Conservation (phyloP, 805 yeast genomes). For the Monosporozyma yasuniensis region DNA sequence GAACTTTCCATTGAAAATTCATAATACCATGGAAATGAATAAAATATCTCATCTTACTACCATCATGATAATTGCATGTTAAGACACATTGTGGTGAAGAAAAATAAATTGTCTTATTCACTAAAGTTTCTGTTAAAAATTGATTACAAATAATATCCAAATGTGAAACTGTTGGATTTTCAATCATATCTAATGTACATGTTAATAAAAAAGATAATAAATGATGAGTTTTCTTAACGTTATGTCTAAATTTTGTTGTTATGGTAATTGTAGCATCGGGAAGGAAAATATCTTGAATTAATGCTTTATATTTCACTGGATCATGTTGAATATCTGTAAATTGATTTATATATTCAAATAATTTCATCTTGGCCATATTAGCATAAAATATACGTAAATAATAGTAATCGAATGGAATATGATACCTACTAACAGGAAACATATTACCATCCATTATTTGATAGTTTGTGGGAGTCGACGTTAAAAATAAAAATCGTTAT, state of each 20-base stretch:
- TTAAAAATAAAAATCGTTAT: no score
- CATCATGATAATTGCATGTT: conserved; percentile 53
- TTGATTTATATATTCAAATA: neutral
- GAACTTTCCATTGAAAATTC: conserved; percentile 54
- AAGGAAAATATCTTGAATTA: neutral
- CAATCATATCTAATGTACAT: conserved; percentile 30
- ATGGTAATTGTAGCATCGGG: neutral
- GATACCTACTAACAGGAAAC: no score
- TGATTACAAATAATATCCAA: conserved; percentile 41
- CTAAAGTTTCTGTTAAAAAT: conserved; percentile 42
- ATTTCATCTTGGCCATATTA: neutral
- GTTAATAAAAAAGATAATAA: neutral
- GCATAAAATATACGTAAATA: neutral
- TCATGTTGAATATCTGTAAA: neutral
- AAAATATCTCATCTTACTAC: conserved; percentile 53
- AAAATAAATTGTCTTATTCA: conserved; percentile 44
- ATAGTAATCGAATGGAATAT: no score
- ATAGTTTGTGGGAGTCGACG: no score
- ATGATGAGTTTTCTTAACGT: neutral
- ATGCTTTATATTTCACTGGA: neutral
- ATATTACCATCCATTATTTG: no score
- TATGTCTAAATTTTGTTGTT: neutral
- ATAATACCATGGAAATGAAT: conserved; percentile 57
- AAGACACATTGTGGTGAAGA: conserved; percentile 44
- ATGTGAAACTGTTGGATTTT: conserved; percentile 34